These are phyloP conservation scores for Trichomonascus vanleenenianus DNA, from an alignment of 805 yeast species.

Conservation along the genomic window DNA sequence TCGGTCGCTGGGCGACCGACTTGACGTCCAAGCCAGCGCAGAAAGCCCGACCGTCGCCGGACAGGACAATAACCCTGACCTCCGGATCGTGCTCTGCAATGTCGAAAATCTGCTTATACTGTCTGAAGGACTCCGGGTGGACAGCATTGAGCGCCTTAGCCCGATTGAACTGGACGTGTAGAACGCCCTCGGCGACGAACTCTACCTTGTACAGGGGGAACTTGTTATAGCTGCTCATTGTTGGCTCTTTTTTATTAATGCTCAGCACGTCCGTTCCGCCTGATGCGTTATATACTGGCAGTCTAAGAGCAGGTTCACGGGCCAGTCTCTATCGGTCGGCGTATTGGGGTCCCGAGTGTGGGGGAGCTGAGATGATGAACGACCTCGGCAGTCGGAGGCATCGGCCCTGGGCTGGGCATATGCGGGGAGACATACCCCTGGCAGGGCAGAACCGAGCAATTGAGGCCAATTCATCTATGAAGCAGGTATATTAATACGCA, in stretches of 20 bases:
- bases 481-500: too few species aligned
- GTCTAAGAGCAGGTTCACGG: too few species aligned
- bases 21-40: conserved; percentile 59
- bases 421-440: too few species aligned
- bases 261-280: too few species aligned
- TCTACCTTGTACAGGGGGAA: conserved; percentile 26
- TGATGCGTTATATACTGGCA: too few species aligned
- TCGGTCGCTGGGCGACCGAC: conserved; percentile 14
- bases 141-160: conserved; percentile 55
- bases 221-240: conserved; percentile 12
- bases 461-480: too few species aligned
- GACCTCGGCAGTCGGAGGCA: neutral
- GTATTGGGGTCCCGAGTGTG: neutral
- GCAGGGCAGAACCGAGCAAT: too few species aligned
- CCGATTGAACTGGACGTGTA: conserved; percentile 54
- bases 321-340: neutral
- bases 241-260: neutral
- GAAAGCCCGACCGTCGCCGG: conserved; percentile 50
- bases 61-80: conserved; percentile 48
- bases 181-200: conserved; percentile 39
- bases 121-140: conserved; percentile 46
- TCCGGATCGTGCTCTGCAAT: conserved; percentile 37
- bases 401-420: too few species aligned
- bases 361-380: neutral
- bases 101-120: conserved; percentile 43